Percentiles rank a stretch among this genome's conserved stretches.
These are phyloP conservation scores for Polymyxa betae DNA, from an alignment of 208 protist genomes.

Conservation along the genomic window DNA sequence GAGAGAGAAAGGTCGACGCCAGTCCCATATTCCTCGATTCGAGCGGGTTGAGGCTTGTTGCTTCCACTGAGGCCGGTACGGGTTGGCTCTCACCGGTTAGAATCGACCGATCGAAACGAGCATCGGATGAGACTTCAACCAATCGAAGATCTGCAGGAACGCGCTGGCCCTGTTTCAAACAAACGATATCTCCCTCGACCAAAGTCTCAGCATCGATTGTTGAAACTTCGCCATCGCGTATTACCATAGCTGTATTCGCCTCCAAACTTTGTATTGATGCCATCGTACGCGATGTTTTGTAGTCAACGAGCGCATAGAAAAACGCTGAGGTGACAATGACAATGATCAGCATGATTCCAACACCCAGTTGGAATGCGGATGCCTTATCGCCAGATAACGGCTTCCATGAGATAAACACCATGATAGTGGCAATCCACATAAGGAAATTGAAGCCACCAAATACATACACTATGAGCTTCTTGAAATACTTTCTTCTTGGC, in stretches of 20 bases:
- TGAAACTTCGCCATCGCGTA: background rate
- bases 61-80: background rate
- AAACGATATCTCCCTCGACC: background rate
- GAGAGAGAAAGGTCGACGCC: slow-evolving; percentile 1
- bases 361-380: background rate
- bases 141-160: slow-evolving; percentile 29
- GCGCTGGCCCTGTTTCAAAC: background rate
- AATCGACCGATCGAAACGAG: background rate
- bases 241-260: background rate
- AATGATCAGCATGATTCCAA: background rate
- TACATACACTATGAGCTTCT: background rate
- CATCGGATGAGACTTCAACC: slow-evolving; percentile 9
- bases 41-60: background rate
- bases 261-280: background rate
- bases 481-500: background rate
- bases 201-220: background rate
- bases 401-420: background rate
- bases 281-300: background rate
- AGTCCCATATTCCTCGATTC: slow-evolving; percentile 57
- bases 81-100: background rate
- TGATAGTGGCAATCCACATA: slow-evolving; percentile 2
- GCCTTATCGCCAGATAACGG: background rate
- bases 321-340: background rate
- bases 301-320: slow-evolving; percentile 30
- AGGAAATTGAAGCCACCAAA: slow-evolving; percentile 35